Evolutionary conservation across 2,329 filamentous ascomycete genomes (phyloP).

Genomic region (Phialophora macrospora): DNA sequence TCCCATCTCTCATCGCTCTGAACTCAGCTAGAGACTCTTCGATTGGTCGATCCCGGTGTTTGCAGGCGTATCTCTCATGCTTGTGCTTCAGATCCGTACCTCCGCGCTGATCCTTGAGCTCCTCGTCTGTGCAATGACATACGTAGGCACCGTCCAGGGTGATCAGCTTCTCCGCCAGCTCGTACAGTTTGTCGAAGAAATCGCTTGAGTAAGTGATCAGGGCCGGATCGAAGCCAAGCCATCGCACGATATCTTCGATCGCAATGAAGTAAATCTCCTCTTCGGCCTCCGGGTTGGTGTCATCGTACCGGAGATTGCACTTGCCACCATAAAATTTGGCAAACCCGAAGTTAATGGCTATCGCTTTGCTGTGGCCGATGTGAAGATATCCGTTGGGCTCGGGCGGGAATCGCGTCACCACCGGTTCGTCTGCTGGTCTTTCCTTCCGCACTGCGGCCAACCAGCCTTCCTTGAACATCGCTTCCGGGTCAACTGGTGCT

Average conservation of each 20-base stretch:
- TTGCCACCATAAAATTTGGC: slow-evolving; percentile 80
- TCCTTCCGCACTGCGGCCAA: slow-evolving; percentile 73
- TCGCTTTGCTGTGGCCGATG: slow-evolving; percentile 93
- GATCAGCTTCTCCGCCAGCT: slow-evolving; percentile 85
- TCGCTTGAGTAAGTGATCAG: slow-evolving; percentile 87
- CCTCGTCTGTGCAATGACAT: slow-evolving; percentile 76
- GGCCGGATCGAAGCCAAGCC: slow-evolving; percentile 82
- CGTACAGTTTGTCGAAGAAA: slow-evolving; percentile 86
- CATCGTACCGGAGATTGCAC: slow-evolving; percentile 81
- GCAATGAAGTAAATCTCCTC: slow-evolving; percentile 86
- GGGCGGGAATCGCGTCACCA: slow-evolving; percentile 75
- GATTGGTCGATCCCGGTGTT: slow-evolving; percentile 73
- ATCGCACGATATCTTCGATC: slow-evolving; percentile 85
- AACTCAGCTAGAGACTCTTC: slow-evolving; percentile 83
- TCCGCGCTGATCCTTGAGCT: slow-evolving; percentile 86
- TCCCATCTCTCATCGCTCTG: slow-evolving; percentile 85
- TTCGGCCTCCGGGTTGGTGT: slow-evolving; percentile 93
- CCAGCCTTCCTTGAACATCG: slow-evolving; percentile 82
- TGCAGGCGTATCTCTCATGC: slow-evolving; percentile 75
- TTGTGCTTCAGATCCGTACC: slow-evolving; percentile 68
- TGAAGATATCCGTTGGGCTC: slow-evolving; percentile 94
- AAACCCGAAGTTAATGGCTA: slow-evolving; percentile 95
- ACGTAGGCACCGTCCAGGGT: slow-evolving; percentile 73
- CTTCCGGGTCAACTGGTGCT: slow-evolving; percentile 55
- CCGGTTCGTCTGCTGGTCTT: slow-evolving; percentile 60